Base-by-base conservation (phyloP, 2,329 filamentous ascomycete genomes). In the Tolypocladium tundrense region DNA sequence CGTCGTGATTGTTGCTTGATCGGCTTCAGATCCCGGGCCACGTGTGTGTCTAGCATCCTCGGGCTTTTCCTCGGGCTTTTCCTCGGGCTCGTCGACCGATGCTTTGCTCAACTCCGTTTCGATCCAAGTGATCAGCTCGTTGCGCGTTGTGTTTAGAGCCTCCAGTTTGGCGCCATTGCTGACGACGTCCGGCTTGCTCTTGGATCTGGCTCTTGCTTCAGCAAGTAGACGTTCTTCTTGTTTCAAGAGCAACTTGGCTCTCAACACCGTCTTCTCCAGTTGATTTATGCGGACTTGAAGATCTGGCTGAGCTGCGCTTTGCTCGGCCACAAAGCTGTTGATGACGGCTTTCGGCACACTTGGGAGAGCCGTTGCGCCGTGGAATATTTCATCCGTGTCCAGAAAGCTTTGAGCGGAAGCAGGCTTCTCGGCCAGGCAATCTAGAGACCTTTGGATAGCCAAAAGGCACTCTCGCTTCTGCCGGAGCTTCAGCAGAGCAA, bases 41-140 rank as follows among this genome's bases (percentile, higher is more conserved):
- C 66, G 58, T 27, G 62, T 61, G 7, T 67, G 66, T 5, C 64
- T 60, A 11, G 51, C 53, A 0, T 66, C 65, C 7, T 67, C 67
- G 1, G 62, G 66, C 0, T 68, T 70, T 1, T 66, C 65, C 7
- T 67, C 67, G 1, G 62, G 66, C 0, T 68, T 70, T 1, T 69
- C 67, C 27, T 63, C 69, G 4, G 71, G 72, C 0, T 67, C 71
- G 3, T 72, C 73, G 0, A 65, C 65, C 5, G 77, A 75, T 1
- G 82, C 81, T 57, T 80, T 82, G 55, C 76, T 72, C 27, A 88
- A 70, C 66, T 87, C 85, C 6, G 72, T 73, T 67, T 88, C 85
- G 58, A 88, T 86, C 85, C 85, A 88, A 58, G 71, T 75, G 59
- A 88, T 87, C 55, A 88, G 75, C 60, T 83, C 81, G 55, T 80